Evolutionary conservation across 73 alveolate genomes (phyloP), one percentile per base, ranked within the genome.

Genomic region (Blepharisma stoltei): DNA sequence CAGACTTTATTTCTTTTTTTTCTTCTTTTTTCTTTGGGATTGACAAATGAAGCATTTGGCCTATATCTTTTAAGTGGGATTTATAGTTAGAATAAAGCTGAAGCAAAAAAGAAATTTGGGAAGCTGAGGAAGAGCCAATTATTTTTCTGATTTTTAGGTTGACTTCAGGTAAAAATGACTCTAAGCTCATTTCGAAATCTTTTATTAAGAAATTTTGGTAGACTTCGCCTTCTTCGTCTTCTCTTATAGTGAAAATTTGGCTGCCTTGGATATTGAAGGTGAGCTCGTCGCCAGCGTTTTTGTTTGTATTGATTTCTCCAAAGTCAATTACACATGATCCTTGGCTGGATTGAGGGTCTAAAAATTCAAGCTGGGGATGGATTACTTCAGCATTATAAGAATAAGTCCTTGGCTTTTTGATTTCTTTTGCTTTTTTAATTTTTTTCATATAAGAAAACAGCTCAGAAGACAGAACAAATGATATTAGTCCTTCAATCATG

Each of bases 341-440:
- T 25, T 18, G 45, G 46, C 46, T 9, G 23, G 73, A 25, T 14
- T 14, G 11, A 11, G 14, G 14, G 73, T 25, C 46, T 60, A 14
- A 18, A 25, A 60, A 60, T 25, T 60, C 73, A 60, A 60, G 23
- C 14, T 14, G 73, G 18, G 73, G 73, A 60, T 60, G 37, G n/a
- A 14, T 38, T 9, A 60, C 73, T 25, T 60, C 18, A 20, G 23
- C 38, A 60, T 14, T 60, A 14, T 25, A 14, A 14, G 38, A 20
- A 25, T 18, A 60, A 1, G 37, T 14, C 46, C 23, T 14, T 20
- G 37, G 11, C 2, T 14, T 8, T 14, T n/a, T 14, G 18, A 9
- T 18, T 9, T 60, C 73, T 18, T 14, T n/a, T 25, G 45, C n/a
- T 60, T 60, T 60, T n/a, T 14, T 18, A 0, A 20, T 20, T 25